Conservation (phyloP, 2,329 filamentous ascomycete genomes). For the Stachybotrys chlorohalonatus region DNA sequence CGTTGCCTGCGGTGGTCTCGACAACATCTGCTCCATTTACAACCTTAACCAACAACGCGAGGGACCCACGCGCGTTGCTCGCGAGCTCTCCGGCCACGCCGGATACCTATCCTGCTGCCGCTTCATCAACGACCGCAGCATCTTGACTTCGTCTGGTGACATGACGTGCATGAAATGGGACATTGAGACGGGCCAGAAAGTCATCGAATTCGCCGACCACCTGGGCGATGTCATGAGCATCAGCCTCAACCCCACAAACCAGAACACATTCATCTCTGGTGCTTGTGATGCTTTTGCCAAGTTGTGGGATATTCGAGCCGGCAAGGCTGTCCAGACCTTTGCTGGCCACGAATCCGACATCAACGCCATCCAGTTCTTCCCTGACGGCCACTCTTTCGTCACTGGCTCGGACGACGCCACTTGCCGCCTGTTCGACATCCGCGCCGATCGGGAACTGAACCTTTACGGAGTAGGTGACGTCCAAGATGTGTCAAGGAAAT, state of each 20-base stretch:
- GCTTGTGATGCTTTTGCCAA: constrained; percentile 98
- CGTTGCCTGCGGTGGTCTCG: constrained; percentile 94
- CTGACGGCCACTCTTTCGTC: constrained; percentile 95
- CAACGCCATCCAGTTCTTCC: constrained; percentile 99
- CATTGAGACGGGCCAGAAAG: constrained; percentile 93
- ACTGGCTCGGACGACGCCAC: constrained; percentile 97
- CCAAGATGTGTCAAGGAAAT: constrained; percentile 3
- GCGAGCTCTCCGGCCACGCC: constrained; percentile 92
- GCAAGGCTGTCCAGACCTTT: constrained; percentile 97
- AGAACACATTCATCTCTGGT: constrained; percentile 98
- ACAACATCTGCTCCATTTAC: constrained; percentile 99
- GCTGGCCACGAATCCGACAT: constrained; percentile 98
- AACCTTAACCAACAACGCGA: constrained; percentile 91
- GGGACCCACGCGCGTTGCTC: constrained; percentile 91
- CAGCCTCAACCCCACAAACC: constrained; percentile 97
- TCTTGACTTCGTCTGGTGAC: constrained; percentile 94
- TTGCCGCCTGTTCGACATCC: constrained; percentile 94
- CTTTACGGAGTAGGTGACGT: constrained; percentile 52
- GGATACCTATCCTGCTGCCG: constrained; percentile 97
- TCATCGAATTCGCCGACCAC: constrained; percentile 97
- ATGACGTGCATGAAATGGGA: constrained; percentile 99
- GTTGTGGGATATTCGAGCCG: constrained; percentile 96
- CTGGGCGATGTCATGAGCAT: constrained; percentile 99
- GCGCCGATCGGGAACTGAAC: constrained; percentile 74
- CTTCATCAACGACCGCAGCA: constrained; percentile 97